Evolutionary conservation across 331 rosid genomes (phyloP), one percentile per base, ranked within the genome.

Genomic region (Stylosanthes scabra): DNA sequence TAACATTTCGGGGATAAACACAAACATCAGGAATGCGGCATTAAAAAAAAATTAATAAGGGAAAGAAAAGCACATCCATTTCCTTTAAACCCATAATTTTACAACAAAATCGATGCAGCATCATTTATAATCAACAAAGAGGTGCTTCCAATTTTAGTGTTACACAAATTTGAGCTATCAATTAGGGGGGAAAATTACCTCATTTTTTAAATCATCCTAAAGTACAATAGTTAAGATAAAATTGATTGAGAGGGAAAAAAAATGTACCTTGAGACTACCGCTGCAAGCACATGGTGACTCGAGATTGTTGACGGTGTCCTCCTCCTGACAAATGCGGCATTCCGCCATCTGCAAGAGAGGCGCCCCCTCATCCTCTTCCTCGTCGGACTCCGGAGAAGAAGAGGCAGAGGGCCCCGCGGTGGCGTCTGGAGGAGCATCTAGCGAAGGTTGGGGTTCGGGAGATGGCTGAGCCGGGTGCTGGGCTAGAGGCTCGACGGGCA

Each of bases 291-390:
- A 91, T 9, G 97, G 97, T 15, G 82, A 75, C 68, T 91, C 97
- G 76, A 91, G 73, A 85, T 84, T 86, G 46, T 47, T 77, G 54
- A 86, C 8, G 77, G 77, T 68, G 64, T 91, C 97, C 82, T 91
- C 97, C 78, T 89, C 96, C 81, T 91, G 97, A 75, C 97, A 91
- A 81, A 91, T 91, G 55, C 97, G 97, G 71, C 97, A 91, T 77
- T 91, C 97, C 8, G 80, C 96, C 71, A 70, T 52, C 82, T 80
- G 88, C 66, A 91, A 77, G 49, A 91, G 78, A 62, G 85, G 91
- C 63, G 76, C 88, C 46, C 89, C 83, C 82, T 91, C 88, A 40
- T 45, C 82, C 14, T 14, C 69, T 25, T 14, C 80, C 39, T 61
- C 87, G 5, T 31, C 29, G 3, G 42, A 66, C 63, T 2, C 14